These are phyloP conservation scores for Dinochytrium kinnereticum DNA, from an alignment of 371 early-diverging fungal species.

Conservation along the genomic window DNA sequence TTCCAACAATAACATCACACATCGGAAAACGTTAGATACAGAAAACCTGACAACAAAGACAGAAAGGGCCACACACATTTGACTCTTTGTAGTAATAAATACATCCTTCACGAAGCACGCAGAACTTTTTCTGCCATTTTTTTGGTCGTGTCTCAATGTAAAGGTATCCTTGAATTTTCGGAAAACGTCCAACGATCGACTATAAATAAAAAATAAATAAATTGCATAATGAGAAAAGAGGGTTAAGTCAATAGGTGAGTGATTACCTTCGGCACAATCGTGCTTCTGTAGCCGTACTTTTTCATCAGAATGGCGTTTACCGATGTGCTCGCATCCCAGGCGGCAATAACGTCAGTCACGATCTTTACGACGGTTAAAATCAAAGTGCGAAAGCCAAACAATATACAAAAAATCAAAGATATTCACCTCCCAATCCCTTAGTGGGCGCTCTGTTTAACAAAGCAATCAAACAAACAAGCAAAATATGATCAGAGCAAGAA, in stretches of 20 bases:
- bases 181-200: constrained; percentile 42
- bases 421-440: constrained; percentile 81
- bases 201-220: constrained; percentile 13
- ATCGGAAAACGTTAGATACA: constrained; percentile 3
- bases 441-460: constrained; percentile 71
- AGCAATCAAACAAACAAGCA: constrained; percentile 20
- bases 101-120: constrained; percentile 66
- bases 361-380: constrained; percentile 34
- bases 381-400: not conserved
- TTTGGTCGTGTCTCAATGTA: constrained; percentile 72
- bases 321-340: constrained; percentile 74
- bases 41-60: constrained; percentile 15
- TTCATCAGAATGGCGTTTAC: constrained; percentile 78
- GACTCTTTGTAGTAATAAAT: constrained; percentile 74
- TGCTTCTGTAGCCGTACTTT: constrained; percentile 63
- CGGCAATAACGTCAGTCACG: constrained; percentile 73
- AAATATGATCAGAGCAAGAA: not conserved
- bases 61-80: constrained; percentile 54
- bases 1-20: not conserved
- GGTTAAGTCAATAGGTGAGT: too few relatives aligned
- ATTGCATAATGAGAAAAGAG: not conserved
- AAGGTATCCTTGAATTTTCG: constrained; percentile 65
- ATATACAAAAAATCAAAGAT: not conserved
- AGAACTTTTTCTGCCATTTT: constrained; percentile 79
- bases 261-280: constrained; percentile 45